Conservation (phyloP, 2,329 filamentous ascomycete genomes). For the Xylaria sp. region DNA sequence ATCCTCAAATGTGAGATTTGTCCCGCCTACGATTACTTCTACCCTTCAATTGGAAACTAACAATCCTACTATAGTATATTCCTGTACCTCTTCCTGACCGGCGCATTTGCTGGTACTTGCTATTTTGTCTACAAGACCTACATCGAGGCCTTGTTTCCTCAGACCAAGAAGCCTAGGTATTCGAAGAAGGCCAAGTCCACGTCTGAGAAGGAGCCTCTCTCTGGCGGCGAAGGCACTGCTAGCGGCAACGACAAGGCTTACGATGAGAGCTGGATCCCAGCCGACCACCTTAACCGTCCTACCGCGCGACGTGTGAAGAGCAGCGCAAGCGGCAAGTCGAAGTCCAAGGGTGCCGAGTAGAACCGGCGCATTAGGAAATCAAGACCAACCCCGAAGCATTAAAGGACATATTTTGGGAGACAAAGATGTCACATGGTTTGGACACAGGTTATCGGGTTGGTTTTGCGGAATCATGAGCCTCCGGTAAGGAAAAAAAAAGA, state of each 20-base stretch:
- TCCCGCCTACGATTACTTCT: slow-evolving; percentile 23
- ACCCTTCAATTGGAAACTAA: slow-evolving; percentile 55
- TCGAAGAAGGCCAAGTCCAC: slow-evolving; percentile 46
- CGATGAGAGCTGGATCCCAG: slow-evolving; percentile 94
- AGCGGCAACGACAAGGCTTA: slow-evolving; percentile 77
- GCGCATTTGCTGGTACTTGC: slow-evolving; percentile 79
- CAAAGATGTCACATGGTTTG: slow-evolving; percentile 23
- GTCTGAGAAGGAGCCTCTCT: slow-evolving; percentile 67
- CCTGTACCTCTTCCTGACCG: slow-evolving; percentile 91
- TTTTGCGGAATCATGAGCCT: slow-evolving; percentile 13
- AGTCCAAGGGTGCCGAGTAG: slow-evolving; percentile 50
- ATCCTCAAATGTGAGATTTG: slow-evolving; percentile 86
- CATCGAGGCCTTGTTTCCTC: slow-evolving; percentile 95
- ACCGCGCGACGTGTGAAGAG: slow-evolving; percentile 75
- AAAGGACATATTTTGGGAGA: slow-evolving; percentile 14
- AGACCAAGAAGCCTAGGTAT: slow-evolving; percentile 75
- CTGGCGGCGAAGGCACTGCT: slow-evolving; percentile 76
- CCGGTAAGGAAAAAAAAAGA: slow-evolving; percentile 23
- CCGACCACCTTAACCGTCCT: slow-evolving; percentile 87
- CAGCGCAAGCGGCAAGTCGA: slow-evolving; percentile 59
- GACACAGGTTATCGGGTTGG: slow-evolving; percentile 17
- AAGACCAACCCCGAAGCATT: slow-evolving; percentile 6
- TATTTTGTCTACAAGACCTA: slow-evolving; percentile 99
- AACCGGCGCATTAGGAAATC: slow-evolving; percentile 10
- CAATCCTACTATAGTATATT: slow-evolving; percentile 77